Base-by-base conservation (phyloP, 129 eudicot genomes). In the Flaveria trinervia region DNA sequence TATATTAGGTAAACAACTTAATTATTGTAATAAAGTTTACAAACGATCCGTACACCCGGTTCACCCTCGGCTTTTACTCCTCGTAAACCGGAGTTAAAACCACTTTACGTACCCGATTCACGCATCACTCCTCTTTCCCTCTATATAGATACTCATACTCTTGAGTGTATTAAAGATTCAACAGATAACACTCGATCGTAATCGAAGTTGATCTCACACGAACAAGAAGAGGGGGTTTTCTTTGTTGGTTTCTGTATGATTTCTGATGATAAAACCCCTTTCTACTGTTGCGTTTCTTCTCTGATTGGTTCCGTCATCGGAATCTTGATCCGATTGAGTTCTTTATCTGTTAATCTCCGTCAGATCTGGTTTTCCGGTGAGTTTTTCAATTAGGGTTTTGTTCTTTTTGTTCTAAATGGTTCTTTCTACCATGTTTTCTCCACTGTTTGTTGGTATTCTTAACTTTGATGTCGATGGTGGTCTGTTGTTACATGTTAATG, bases 291-390 rank as follows among this genome's bases (percentile, higher is more conserved):
- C 14, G 64, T 78, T 60, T 23, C 20, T 60, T 70, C 71, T 70
- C 71, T 17, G 76, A 45, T 17, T 59, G 51, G 45, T 70, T 26
- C 6, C 59, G 18, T 17, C 28, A 12, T 78, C 76, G 26, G 22
- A 48, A 68, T 77, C 61, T 77, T 44, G 18, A 54, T 41, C 50
- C 30, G 49, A 56, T 77, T 54, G 54, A 8, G 30, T 45, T 55
- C 60, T 77, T 77, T 28, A 45, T 77, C 81, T 25, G 75, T 68
- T 26, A 62, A 26, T 75, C 64, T 65, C 75, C 68, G 16, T 76
- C 82, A 82, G 84, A 85, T 82, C 89, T 85, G 86, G 82, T 78
- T 65, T 45, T 73, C 80, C 70, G 78, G 85, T 81, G 72, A 78
- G 85, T 65, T 78, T 56, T 23, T 36, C 5, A 23, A 33, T 50